A percentile compares a stretch with the other conserved stretches of the same genome.
These are phyloP conservation scores for Fusarium palustre DNA, from an alignment of 2,329 filamentous ascomycete species.

Conservation along the genomic window DNA sequence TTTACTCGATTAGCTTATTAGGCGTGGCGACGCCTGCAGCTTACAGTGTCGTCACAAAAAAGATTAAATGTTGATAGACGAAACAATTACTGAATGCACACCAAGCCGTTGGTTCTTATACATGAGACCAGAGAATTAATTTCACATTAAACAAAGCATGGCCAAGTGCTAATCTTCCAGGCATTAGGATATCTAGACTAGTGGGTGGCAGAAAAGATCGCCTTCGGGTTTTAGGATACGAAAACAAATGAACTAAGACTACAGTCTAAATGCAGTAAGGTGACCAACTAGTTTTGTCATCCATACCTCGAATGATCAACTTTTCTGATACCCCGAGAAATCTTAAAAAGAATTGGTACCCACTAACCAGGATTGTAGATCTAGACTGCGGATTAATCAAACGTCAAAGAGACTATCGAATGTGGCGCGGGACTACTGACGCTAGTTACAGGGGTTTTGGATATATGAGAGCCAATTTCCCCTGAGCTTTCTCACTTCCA, in stretches of 20 bases:
- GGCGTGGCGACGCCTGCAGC: neutral
- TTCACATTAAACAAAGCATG: no score
- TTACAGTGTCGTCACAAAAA: neutral
- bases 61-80: neutral
- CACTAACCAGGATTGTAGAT: neutral
- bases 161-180: neutral
- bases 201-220: neutral
- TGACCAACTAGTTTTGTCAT: no score
- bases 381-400: neutral
- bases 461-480: conserved; percentile 3
- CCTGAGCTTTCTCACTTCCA: neutral
- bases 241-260: no score
- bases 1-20: neutral
- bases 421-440: conserved; percentile 8
- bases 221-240: no score
- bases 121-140: neutral
- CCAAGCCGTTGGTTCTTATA: neutral
- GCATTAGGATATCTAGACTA: no score
- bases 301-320: no score
- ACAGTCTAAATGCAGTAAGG: no score
- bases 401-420: neutral
- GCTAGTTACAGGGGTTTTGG: neutral
- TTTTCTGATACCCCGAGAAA: no score
- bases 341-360: no score
- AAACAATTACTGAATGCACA: neutral